These are phyloP conservation scores for Nothophoma quercina DNA, from an alignment of 2,329 filamentous ascomycete species.

Conservation along the genomic window DNA sequence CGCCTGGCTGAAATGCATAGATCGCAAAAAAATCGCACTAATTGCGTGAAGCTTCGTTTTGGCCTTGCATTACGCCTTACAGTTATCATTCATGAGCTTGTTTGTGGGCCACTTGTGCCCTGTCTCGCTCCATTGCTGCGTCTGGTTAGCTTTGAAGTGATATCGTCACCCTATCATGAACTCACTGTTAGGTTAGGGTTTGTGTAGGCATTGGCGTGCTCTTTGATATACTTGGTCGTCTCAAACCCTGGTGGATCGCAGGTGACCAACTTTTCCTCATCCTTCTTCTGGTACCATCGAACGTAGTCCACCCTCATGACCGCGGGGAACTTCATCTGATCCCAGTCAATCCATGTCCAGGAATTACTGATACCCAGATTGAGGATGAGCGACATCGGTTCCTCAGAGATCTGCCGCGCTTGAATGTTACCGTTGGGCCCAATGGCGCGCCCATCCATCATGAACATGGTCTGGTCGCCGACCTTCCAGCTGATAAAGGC, in stretches of 20 bases:
- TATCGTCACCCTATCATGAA: constrained; percentile 1
- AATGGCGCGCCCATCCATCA: constrained; percentile 60
- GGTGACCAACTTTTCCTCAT: constrained; percentile 56
- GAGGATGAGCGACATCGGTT: constrained; percentile 63
- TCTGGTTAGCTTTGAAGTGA: constrained; percentile 16
- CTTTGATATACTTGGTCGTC: constrained; percentile 60
- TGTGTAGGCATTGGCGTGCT: constrained; percentile 57
- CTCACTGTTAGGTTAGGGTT: constrained; percentile 61
- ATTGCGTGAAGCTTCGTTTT: too few species aligned
- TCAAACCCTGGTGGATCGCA: constrained; percentile 64
- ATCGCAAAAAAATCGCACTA: not conserved
- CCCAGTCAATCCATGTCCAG: constrained; percentile 59
- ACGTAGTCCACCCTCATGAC: constrained; percentile 64
- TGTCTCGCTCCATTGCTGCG: constrained; percentile 43
- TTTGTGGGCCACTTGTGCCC: constrained; percentile 53
- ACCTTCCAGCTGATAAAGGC: constrained; percentile 62
- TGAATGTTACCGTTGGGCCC: constrained; percentile 63
- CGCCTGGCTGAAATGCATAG: constrained; percentile 8
- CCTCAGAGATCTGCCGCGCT: constrained; percentile 58
- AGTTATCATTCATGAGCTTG: constrained; percentile 51
- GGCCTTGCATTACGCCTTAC: constrained; percentile 17
- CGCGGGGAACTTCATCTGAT: constrained; percentile 57
- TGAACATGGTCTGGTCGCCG: constrained; percentile 59
- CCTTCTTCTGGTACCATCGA: constrained; percentile 61
- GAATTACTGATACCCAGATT: constrained; percentile 61